phyloP scores from a whole-genome alignment of 192 early-diverging fungal species.

The Geosiphon pyriformis region DNA sequence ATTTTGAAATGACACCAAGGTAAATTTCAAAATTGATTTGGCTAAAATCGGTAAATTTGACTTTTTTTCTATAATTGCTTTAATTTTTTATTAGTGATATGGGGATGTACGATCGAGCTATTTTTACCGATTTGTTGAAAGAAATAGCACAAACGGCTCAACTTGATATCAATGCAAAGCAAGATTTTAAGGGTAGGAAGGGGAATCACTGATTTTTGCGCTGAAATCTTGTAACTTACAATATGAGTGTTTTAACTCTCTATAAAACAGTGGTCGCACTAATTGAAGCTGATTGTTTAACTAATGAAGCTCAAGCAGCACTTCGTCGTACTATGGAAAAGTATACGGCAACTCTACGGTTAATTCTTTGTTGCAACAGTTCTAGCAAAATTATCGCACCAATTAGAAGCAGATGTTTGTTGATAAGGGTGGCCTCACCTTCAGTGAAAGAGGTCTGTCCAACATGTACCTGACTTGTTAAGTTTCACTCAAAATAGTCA shows the following conservation, averaged over 20 bases:
- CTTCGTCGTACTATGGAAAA: conserved; percentile 99
- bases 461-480: background rate
- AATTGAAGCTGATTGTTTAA: conserved; percentile 88
- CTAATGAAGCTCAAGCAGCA: conserved; percentile 89
- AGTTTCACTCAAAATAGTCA: background rate
- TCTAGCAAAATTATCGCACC: conserved; percentile 90
- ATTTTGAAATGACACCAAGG: conserved; percentile 96
- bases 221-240: too few species aligned
- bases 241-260: too few species aligned
- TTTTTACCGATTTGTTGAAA: conserved; percentile 95
- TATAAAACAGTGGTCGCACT: conserved; percentile 75
- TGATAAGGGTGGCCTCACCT: conserved; percentile 83
- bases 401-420: conserved; percentile 85
- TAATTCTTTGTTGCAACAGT: conserved; percentile 88
- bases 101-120: conserved; percentile 87
- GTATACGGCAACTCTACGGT: conserved; percentile 87
- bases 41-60: background rate
- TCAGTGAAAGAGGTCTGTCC: conserved; percentile 59
- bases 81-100: conserved; percentile 64
- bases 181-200: conserved; percentile 76
- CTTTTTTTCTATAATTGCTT: background rate
- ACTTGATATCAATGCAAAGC: conserved; percentile 70
- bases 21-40: conserved; percentile 25
- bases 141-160: conserved; percentile 95
- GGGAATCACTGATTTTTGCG: too few species aligned